These are phyloP conservation scores for Cyclotella cryptica DNA, from an alignment of 108 stramenopile species.

Conservation along the genomic window DNA sequence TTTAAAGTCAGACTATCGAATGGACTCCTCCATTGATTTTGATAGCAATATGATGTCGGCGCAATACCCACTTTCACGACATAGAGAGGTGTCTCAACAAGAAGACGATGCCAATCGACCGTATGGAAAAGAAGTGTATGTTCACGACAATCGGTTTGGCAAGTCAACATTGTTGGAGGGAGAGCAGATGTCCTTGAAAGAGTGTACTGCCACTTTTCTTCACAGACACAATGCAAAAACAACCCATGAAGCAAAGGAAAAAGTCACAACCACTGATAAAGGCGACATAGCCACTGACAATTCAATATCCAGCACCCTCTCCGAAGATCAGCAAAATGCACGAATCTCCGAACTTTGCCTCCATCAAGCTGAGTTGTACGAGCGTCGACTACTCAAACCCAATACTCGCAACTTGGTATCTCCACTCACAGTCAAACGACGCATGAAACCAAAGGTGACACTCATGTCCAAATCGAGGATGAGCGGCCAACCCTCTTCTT, in stretches of 20 bases:
- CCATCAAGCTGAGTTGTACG: conserved; percentile 60
- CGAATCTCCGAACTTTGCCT: conserved; percentile 28
- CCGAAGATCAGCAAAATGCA: conserved; percentile 21
- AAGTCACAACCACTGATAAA: background rate
- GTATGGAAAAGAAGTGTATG: conserved; percentile 8
- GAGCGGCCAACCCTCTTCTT: conserved; percentile 13
- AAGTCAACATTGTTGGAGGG: background rate
- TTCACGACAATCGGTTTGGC: background rate
- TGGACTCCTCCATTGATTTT: background rate
- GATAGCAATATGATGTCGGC: conserved; percentile 17
- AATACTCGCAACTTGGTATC: conserved; percentile 77
- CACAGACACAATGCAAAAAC: conserved; percentile 8
- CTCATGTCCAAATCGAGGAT: conserved; percentile 57
- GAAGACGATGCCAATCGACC: background rate
- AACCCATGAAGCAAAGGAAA: background rate
- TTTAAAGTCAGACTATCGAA: background rate
- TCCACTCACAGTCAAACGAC: conserved; percentile 79
- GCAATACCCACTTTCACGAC: conserved; percentile 15
- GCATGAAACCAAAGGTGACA: conserved; percentile 82
- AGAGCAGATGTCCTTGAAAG: conserved; percentile 24
- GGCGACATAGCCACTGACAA: background rate
- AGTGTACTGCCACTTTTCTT: conserved; percentile 32
- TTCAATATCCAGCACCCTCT: background rate
- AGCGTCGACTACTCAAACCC: conserved; percentile 64
- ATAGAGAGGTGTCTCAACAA: background rate